A percentile compares a stretch with the other conserved stretches of the same genome.
Conservation (phyloP, 2,329 filamentous ascomycete genomes). For the Aurifilum marmelostoma region DNA sequence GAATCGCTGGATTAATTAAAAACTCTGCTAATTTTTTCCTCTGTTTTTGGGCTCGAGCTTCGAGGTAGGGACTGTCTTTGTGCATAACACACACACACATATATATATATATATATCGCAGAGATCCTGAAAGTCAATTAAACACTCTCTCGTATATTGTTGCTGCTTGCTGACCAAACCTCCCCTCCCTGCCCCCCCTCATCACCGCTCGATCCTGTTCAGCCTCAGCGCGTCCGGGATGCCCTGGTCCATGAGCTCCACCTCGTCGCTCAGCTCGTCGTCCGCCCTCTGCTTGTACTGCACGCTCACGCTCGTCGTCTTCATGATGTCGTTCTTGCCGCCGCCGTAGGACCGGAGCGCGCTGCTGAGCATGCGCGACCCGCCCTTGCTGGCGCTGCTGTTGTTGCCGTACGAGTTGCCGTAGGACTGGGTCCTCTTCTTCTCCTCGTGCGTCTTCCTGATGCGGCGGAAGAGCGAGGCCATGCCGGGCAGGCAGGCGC, state of each 20-base stretch:
- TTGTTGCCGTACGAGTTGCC: constrained; percentile 16
- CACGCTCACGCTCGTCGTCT: constrained; percentile 27
- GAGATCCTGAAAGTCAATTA: no score
- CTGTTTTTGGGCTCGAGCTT: not conserved
- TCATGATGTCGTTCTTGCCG: constrained; percentile 22
- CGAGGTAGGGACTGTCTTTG: not conserved
- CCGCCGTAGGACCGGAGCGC: constrained; percentile 16
- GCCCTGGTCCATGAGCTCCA: constrained; percentile 25
- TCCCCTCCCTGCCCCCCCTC: not conserved
- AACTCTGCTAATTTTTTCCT: not conserved
- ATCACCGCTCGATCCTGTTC: not conserved
- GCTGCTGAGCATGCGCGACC: constrained; percentile 20
- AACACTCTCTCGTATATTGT: not conserved
- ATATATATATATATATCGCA: not conserved
- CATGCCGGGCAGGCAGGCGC: constrained; percentile 46
- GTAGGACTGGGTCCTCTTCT: constrained; percentile 28
- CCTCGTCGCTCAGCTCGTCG: constrained; percentile 26
- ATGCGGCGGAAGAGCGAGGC: constrained; percentile 36
- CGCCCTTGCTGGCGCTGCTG: constrained; percentile 16
- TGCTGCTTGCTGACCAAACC: not conserved
- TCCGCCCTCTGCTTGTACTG: constrained; percentile 20
- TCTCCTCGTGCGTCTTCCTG: constrained; percentile 30
- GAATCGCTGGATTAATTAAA: not conserved
- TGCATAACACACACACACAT: no score
- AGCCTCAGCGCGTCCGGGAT: not conserved